Conservation (phyloP, 306 rosid species). For the Quercus engelmannii region DNA sequence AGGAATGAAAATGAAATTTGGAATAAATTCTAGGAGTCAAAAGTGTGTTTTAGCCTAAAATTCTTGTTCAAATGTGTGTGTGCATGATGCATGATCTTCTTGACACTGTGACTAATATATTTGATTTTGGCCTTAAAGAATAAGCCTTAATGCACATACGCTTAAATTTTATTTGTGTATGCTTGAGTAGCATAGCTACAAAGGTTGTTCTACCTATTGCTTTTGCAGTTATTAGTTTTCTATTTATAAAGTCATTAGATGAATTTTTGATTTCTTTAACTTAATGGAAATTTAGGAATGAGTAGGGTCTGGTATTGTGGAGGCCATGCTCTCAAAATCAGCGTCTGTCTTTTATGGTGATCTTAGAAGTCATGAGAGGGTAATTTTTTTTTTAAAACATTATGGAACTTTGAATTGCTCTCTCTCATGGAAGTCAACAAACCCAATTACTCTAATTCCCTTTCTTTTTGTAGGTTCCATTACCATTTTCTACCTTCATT, state of each 20-base stretch:
- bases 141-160: background rate
- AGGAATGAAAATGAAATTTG: too few species aligned
- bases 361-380: conserved; percentile 92
- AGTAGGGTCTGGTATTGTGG: conserved; percentile 71
- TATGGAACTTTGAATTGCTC: background rate
- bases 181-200: background rate
- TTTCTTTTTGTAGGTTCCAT: conserved; percentile 53
- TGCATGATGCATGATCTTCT: too few species aligned
- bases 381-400: conserved; percentile 16
- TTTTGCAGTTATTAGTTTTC: background rate
- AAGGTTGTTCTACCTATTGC: background rate
- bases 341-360: conserved; percentile 85
- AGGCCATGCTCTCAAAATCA: conserved; percentile 74
- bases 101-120: background rate
- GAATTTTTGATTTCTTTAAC: background rate
- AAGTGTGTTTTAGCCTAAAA: too few species aligned
- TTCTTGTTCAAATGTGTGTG: background rate
- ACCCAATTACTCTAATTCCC: conserved; percentile 2
- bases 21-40: too few species aligned
- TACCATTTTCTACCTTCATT: conserved; percentile 71
- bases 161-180: background rate
- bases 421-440: background rate
- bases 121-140: background rate
- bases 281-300: conserved; percentile 44
- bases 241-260: background rate